These are phyloP conservation scores for Boletus sp. DNA, from an alignment of 768 basidiomycete species.

Conservation along the genomic window DNA sequence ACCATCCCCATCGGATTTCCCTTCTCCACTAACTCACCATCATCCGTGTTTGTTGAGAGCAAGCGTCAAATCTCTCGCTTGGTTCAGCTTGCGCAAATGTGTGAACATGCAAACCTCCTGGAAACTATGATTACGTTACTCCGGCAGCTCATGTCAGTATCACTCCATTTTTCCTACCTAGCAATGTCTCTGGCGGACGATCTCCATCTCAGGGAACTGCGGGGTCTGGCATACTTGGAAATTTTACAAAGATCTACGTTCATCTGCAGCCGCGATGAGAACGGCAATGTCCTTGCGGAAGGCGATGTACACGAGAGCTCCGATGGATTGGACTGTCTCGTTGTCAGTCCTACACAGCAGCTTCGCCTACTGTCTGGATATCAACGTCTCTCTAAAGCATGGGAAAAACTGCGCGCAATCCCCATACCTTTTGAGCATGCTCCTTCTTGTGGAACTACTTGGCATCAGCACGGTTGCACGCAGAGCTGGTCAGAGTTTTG, in stretches of 20 bases:
- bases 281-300: constrained; percentile 20
- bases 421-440: constrained; percentile 68
- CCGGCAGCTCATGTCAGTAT: constrained; percentile 58
- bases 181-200: constrained; percentile 76
- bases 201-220: constrained; percentile 54
- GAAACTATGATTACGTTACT: constrained; percentile 59
- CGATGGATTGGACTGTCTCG: constrained; percentile 45
- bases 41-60: constrained; percentile 37
- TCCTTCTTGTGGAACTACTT: constrained; percentile 59
- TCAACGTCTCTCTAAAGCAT: constrained; percentile 61
- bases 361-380: constrained; percentile 68
- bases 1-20: constrained; percentile 35
- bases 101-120: constrained; percentile 59
- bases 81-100: constrained; percentile 65
- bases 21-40: constrained; percentile 25
- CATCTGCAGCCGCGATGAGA: constrained; percentile 16
- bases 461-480: constrained; percentile 71
- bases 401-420: constrained; percentile 59
- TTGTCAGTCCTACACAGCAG: constrained; percentile 57
- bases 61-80: constrained; percentile 56
- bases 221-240: constrained; percentile 68
- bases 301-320: constrained; percentile 32
- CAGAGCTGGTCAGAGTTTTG: constrained; percentile 79
- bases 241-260: constrained; percentile 62
- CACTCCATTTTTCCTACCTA: constrained; percentile 66